Base-by-base conservation (phyloP, 2,329 filamentous ascomycete genomes). In the Colletotrichum salicis region DNA sequence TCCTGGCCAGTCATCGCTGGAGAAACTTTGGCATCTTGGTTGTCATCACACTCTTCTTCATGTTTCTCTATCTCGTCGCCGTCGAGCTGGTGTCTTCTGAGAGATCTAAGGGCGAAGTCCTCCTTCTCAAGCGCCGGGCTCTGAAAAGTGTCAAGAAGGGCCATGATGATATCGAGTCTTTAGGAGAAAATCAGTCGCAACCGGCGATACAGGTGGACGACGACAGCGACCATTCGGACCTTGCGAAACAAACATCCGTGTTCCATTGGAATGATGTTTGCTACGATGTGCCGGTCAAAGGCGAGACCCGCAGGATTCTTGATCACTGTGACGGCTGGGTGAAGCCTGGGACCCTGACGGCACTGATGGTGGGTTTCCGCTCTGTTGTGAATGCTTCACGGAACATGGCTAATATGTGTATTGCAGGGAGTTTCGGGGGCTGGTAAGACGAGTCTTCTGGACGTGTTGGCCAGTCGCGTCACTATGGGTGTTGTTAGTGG, bases 321-420 rank as follows among this genome's bases (percentile, higher is more conserved):
- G 88, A 92, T 70, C 84, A 92, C 67, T 89, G 92, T 11, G 88
- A 92, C 76, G 91, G 91, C 22, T 92, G 90, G 89, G 90, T 93
- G 72, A 91, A 92, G 79, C 91, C 91, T 12, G 90, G 90, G 67
- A 92, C 90, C 48, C 80, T 92, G 60, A 92, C 90, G 29, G 90
- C 90, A 27, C 83, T 92, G 1, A 92, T 92, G 90, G 88, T 73
- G 15, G 48, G 91, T 81, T 89, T 90, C 12, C 89, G 3, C 87
- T 60, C 90, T 90, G 76, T 90, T 52, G 89, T 89, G 64, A 92
- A 92, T 13, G 0, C 1, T 37, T 29, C 1, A 4, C 35, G 41
- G n/a, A 3, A 2, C 0, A 11, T n/a, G 19, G 2, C 62, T 65
- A 29, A 65, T 27, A 7, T 4, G 4, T 3, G 15, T 22, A 12